These are phyloP conservation scores for Metschnikowia baotianmanensis DNA, from an alignment of 805 yeast genomes.

Conservation along the genomic window DNA sequence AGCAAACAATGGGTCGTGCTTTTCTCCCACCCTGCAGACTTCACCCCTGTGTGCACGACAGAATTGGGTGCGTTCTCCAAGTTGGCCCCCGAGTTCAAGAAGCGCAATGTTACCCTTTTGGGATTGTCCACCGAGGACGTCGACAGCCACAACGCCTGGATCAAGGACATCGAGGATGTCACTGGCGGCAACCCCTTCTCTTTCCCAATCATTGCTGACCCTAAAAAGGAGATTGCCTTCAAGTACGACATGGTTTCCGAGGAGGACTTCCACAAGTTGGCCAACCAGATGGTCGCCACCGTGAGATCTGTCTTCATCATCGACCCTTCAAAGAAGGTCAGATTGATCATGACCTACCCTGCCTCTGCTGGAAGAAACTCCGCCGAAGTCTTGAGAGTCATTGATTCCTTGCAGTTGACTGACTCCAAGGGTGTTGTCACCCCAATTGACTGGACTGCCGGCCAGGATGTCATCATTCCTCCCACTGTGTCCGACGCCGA, in stretches of 20 bases:
- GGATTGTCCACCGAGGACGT: conserved; percentile 67
- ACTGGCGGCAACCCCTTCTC: conserved; percentile 49
- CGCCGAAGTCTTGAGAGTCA: conserved; percentile 66
- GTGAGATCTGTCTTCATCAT: conserved; percentile 71
- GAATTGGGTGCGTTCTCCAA: conserved; percentile 76
- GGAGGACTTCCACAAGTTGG: conserved; percentile 65
- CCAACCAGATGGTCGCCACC: conserved; percentile 63
- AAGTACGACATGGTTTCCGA: conserved; percentile 69
- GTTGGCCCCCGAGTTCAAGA: conserved; percentile 64
- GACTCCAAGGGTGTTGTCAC: conserved; percentile 63
- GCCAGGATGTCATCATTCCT: conserved; percentile 71
- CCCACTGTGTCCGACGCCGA: conserved; percentile 60
- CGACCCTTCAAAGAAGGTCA: conserved; percentile 62
- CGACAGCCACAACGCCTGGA: conserved; percentile 64
- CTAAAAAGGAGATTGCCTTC: conserved; percentile 56
- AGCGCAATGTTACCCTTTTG: conserved; percentile 62
- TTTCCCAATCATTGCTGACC: conserved; percentile 72
- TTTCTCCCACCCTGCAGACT: conserved; percentile 76
- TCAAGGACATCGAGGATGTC: conserved; percentile 68
- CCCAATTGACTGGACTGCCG: conserved; percentile 71
- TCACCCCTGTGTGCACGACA: conserved; percentile 78
- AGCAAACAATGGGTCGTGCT: conserved; percentile 55
- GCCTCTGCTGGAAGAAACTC: conserved; percentile 77
- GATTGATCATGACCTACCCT: conserved; percentile 66
- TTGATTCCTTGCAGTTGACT: conserved; percentile 66